Percentiles rank a stretch among this genome's conserved stretches.
These are phyloP conservation scores for Lentinula boryana DNA, from an alignment of 768 basidiomycete genomes.

Conservation along the genomic window DNA sequence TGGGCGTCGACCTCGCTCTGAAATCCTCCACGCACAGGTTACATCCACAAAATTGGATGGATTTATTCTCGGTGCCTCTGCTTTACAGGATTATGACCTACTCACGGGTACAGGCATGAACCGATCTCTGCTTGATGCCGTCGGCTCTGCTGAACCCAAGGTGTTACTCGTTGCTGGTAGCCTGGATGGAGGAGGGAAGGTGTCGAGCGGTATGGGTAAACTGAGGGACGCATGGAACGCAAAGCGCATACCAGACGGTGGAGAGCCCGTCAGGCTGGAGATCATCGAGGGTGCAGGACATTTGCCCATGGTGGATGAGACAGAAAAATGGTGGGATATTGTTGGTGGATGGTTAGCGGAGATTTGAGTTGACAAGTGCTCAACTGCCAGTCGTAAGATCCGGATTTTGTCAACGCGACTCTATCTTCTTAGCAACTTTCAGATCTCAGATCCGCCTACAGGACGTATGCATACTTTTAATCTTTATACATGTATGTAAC, in stretches of 20 bases:
- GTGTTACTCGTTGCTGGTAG: slow-evolving; percentile 38
- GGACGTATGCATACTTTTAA: too few species aligned
- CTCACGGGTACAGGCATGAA: slow-evolving; percentile 13
- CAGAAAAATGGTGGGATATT: slow-evolving; percentile 31
- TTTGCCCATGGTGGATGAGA: slow-evolving; percentile 48
- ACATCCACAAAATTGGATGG: slow-evolving; percentile 32
- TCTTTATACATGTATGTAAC: too few species aligned
- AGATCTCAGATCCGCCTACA: too few species aligned
- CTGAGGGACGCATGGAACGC: slow-evolving; percentile 29
- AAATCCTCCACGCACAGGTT: slow-evolving; percentile 13
- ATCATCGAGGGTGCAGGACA: slow-evolving; percentile 37
- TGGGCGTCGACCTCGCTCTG: slow-evolving; percentile 1
- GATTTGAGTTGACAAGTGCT: background rate
- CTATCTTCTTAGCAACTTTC: too few species aligned
- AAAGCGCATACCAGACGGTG: slow-evolving; percentile 9
- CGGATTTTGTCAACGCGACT: too few species aligned
- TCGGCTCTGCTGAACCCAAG: background rate
- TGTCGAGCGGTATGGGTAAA: slow-evolving; percentile 30
- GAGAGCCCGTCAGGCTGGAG: slow-evolving; percentile 21
- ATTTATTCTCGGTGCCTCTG: slow-evolving; percentile 40
- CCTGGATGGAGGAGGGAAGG: slow-evolving; percentile 42
- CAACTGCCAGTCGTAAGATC: too few species aligned
- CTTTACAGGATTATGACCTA: slow-evolving; percentile 40
- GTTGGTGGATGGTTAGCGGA: slow-evolving; percentile 13
- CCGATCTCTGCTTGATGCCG: background rate